Evolutionary conservation across 441 rosid species (phyloP), one percentile per base, ranked within the genome.

Genomic region (Gossypium gossypioides): DNA sequence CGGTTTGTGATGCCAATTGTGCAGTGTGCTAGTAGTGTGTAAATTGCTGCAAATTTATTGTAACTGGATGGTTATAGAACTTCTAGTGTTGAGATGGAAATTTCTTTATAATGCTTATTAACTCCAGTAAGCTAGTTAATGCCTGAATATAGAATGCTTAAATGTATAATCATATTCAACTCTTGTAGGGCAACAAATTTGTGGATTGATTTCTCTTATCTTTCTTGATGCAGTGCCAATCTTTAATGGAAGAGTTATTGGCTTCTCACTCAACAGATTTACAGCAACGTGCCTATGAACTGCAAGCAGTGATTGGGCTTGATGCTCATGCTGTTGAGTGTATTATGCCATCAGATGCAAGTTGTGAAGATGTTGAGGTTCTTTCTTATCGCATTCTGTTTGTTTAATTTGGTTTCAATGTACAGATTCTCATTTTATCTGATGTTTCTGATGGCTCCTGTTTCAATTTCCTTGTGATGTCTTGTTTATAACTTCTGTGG

Each of bases 321-420:
- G 96, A 91, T 83, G 85, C 83, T 52, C 86, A 40, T 32, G 83
- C 97, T 67, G 87, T 91, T 65, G 89, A 83, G 82, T 71, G 76
- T 71, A 84, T 90, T 66, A 76, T 92, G 85, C 99, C 99, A 40
- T 65, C 86, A 76, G 96, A 96, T 82, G 93, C 98, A 72, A 96
- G 99, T 82, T 92, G 98, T 32, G 96, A 90, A 85, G 99, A 96
- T 71, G 87, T 96, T 66, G 96, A 96, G 97, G 98, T 96, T 72
- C 55, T 63, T 16, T 59, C 55, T 46, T 6, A 32, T 62, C 46
- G 16, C 21, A 22, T 46, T 60, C 10, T 40, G 3, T 44, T 46
- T 64, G 29, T 37, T 37, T 44, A 40, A 54, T 42, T 73, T n/a
- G 72, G 57, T 46, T 16, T 68, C 10, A 10, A 16, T 19, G 42